phyloP scores from a whole-genome alignment of 2,329 filamentous ascomycete genomes.

The Aspergillus sp. region DNA sequence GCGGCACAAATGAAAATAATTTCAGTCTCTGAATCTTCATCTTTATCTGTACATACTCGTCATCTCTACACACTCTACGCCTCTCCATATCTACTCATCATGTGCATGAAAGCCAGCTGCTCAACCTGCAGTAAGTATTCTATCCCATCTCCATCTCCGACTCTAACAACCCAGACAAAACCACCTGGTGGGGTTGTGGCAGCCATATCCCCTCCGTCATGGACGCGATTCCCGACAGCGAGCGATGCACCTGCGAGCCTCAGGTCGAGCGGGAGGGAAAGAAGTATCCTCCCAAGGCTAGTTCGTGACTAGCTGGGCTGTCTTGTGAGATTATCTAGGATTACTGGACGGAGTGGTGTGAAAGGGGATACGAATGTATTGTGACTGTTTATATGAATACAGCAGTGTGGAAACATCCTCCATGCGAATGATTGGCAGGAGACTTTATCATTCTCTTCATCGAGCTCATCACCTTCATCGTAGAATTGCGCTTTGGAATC shows the following conservation, averaged over 20 bases:
- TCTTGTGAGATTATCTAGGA: slow-evolving; percentile 12
- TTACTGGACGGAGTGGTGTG: background rate
- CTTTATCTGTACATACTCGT: too few relatives aligned
- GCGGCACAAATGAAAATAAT: too few relatives aligned
- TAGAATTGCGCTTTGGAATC: slow-evolving; percentile 12
- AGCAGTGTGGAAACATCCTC: slow-evolving; percentile 15
- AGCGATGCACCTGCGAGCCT: slow-evolving; percentile 64
- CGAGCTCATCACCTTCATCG: background rate
- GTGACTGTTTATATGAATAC: background rate
- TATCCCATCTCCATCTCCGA: background rate
- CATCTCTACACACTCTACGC: too few relatives aligned
- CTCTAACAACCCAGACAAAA: slow-evolving; percentile 44
- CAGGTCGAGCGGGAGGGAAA: slow-evolving; percentile 58
- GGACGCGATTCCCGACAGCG: slow-evolving; percentile 51
- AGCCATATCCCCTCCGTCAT: slow-evolving; percentile 59
- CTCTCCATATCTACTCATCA: slow-evolving; percentile 24
- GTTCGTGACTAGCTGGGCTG: slow-evolving; percentile 31
- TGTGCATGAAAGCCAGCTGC: slow-evolving; percentile 64
- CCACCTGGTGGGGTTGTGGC: slow-evolving; percentile 63
- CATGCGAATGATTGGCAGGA: slow-evolving; percentile 10
- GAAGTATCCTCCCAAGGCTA: slow-evolving; percentile 61
- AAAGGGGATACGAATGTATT: background rate
- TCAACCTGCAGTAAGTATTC: slow-evolving; percentile 55
- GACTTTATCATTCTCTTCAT: slow-evolving; percentile 4
- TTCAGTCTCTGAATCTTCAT: too few relatives aligned